Evolutionary conservation across 768 basidiomycete genomes (phyloP).

Genomic region (Suillus sp.): DNA sequence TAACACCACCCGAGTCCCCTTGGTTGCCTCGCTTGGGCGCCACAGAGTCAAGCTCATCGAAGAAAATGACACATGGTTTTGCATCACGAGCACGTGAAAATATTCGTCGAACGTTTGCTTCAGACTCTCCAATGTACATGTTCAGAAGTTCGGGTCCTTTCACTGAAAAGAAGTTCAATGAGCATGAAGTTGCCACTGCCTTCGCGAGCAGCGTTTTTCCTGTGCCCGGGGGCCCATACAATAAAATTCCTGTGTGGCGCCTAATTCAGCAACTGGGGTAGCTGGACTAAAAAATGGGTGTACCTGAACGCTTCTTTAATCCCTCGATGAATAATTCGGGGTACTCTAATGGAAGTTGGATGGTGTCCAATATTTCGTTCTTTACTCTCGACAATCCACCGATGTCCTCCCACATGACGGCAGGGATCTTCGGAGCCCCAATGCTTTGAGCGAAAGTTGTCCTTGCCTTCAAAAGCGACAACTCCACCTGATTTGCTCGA

Average conservation of each 20-base stretch:
- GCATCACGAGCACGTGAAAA: slow-evolving; percentile 93
- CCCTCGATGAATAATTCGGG: slow-evolving; percentile 90
- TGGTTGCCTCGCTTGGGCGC: slow-evolving; percentile 94
- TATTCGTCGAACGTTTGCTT: slow-evolving; percentile 93
- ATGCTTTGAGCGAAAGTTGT: slow-evolving; percentile 87
- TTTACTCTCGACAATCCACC: slow-evolving; percentile 90
- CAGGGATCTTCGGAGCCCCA: slow-evolving; percentile 96
- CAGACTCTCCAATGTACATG: slow-evolving; percentile 99
- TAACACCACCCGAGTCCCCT: slow-evolving; percentile 95
- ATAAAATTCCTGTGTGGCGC: slow-evolving; percentile 65
- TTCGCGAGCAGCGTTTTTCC: slow-evolving; percentile 96
- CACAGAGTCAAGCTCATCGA: slow-evolving; percentile 94
- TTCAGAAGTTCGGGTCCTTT: slow-evolving; percentile 95
- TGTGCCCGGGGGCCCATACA: slow-evolving; percentile 95
- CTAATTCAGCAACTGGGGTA: slow-evolving; percentile 8
- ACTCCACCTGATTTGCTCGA: slow-evolving; percentile 63
- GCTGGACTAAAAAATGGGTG: slow-evolving; percentile 1
- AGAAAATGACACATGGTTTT: slow-evolving; percentile 93
- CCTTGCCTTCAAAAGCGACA: slow-evolving; percentile 71
- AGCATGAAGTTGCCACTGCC: slow-evolving; percentile 93
- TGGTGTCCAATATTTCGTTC: slow-evolving; percentile 91
- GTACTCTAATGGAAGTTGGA: slow-evolving; percentile 87
- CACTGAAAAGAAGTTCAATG: slow-evolving; percentile 95
- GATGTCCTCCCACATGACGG: slow-evolving; percentile 96
- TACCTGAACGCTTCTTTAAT: slow-evolving; percentile 94